Evolutionary conservation across 257 asterid genomes (phyloP).

Genomic region (Ocimum tenuiflorum): DNA sequence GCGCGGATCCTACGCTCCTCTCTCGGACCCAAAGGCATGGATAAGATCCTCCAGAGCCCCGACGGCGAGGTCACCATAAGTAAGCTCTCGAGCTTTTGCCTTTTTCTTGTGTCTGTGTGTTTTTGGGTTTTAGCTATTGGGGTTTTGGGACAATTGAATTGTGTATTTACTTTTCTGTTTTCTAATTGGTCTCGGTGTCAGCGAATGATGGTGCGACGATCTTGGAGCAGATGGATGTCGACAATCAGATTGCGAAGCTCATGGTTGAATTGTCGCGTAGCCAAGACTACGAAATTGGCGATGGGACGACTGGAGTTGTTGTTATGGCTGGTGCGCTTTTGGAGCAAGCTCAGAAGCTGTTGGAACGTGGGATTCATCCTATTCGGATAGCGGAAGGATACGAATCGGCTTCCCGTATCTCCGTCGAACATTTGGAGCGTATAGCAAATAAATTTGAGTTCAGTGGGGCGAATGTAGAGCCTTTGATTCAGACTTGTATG

Average conservation of each 20-base stretch:
- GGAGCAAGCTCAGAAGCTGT: conserved; percentile 79
- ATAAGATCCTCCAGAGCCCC: conserved; percentile 93
- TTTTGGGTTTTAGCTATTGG: neutral
- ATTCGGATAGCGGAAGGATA: conserved; percentile 91
- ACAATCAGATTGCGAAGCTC: conserved; percentile 88
- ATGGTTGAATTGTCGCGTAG: conserved; percentile 92
- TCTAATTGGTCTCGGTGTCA: conserved; percentile 28
- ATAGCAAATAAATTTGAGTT: conserved; percentile 67
- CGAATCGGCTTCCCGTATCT: conserved; percentile 84
- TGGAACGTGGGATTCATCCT: conserved; percentile 97
- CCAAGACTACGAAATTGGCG: conserved; percentile 96
- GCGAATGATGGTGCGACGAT: conserved; percentile 98
- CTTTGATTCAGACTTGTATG: conserved; percentile 84
- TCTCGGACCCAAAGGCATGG: conserved; percentile 96
- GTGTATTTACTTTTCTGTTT: no score
- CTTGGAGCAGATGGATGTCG: conserved; percentile 96
- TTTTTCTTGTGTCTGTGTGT: conserved; percentile 23
- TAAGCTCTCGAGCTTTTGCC: conserved; percentile 23
- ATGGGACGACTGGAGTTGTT: conserved; percentile 97
- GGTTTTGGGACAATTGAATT: neutral
- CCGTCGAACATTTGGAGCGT: conserved; percentile 72
- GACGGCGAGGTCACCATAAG: conserved; percentile 95
- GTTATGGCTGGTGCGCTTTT: conserved; percentile 95
- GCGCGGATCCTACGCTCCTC: conserved; percentile 90
- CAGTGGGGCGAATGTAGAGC: conserved; percentile 38